Evolutionary conservation across 202 grass and related monocot species (phyloP), one percentile per base, ranked within the genome.

Genomic region (Dendrocalamus latiflorus): DNA sequence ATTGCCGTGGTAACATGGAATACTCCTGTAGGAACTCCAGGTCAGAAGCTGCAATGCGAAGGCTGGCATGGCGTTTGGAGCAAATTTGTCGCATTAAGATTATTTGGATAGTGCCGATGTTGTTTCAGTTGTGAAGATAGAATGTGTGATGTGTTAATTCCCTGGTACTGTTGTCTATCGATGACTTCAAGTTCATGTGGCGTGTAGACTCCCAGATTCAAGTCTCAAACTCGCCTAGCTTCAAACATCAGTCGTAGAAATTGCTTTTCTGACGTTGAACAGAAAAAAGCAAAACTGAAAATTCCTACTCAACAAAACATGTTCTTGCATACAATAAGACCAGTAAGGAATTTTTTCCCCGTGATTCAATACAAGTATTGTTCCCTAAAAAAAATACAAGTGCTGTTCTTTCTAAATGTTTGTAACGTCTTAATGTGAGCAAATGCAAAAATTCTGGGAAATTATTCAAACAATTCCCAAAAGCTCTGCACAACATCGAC

Each of bases 391-490:
- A 38, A 39, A 39, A 12, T 8, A 50, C 4, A 36, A 36, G 8
- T 53, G n/a, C 12, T 63, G n/a, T 54, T 54, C 43, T 51, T 51
- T 51, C 9, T 41, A 24, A 64, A 70, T 70, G 44, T 65, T 43
- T 53, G 22, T 42, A 10, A 55, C 3, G 6, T 16, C 11, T 28
- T 16, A 2, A 8, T 41, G 4, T 44, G 61, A 14, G 28, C 70
- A 61, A 28, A 65, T 25, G 18, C 13, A 21, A 16, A 56, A 36
- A 3, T 47, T 22, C 21, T 38, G 59, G 33, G 43, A 44, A 22
- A 36, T 75, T 80, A 70, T 83, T 79, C 53, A 83, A 83, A 83
- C 60, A 60, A 67, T 55, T 86, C 81, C 68, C 88, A 90, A 90
- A 57, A 48, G 34, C 74, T 62, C 79, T 86, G 28, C 45, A 74